Conservation (phyloP, 2,329 filamentous ascomycete genomes). For the Setomelanomma holmii region DNA sequence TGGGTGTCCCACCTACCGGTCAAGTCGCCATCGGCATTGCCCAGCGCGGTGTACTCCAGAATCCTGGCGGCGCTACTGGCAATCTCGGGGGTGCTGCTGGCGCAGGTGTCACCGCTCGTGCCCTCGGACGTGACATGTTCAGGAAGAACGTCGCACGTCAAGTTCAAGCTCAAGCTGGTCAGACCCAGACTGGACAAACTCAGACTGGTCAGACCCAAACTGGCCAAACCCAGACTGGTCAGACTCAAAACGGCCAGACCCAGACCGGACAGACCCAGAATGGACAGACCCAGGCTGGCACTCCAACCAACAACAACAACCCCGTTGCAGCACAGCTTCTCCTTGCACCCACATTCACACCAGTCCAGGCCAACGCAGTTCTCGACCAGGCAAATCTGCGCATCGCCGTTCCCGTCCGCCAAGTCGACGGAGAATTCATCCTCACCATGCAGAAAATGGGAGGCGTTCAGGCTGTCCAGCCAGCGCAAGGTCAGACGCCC, state of each 20-base stretch:
- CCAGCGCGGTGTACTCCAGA: conserved; percentile 45
- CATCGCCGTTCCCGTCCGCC: conserved; percentile 44
- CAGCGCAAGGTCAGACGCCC: conserved; percentile 9
- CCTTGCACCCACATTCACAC: conserved; percentile 46
- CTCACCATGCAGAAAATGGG: conserved; percentile 41
- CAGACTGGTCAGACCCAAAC: too few species aligned
- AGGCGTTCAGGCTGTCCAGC: conserved; percentile 14
- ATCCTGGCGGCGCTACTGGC: conserved; percentile 45
- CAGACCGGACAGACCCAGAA: too few species aligned
- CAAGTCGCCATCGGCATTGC: conserved; percentile 45
- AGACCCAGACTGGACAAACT: too few species aligned
- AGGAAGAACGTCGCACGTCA: conserved; percentile 31
- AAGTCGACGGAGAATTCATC: conserved; percentile 48
- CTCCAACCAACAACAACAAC: conserved; percentile 39
- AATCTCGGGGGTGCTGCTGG: conserved; percentile 33
- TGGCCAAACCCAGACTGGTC: too few species aligned
- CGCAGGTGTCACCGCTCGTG: conserved; percentile 19
- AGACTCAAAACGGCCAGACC: too few species aligned
- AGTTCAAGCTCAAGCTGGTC: conserved; percentile 16
- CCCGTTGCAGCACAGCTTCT: conserved; percentile 44
- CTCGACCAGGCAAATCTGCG: conserved; percentile 47
- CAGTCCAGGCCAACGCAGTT: conserved; percentile 42
- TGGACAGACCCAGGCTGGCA: too few species aligned
- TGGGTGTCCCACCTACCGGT: conserved; percentile 38
- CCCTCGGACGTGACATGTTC: conserved; percentile 32